Evolutionary conservation across 768 basidiomycete species (phyloP), one percentile per base, ranked within the genome.

Genomic region (Tylopilus vinaceipallidus): DNA sequence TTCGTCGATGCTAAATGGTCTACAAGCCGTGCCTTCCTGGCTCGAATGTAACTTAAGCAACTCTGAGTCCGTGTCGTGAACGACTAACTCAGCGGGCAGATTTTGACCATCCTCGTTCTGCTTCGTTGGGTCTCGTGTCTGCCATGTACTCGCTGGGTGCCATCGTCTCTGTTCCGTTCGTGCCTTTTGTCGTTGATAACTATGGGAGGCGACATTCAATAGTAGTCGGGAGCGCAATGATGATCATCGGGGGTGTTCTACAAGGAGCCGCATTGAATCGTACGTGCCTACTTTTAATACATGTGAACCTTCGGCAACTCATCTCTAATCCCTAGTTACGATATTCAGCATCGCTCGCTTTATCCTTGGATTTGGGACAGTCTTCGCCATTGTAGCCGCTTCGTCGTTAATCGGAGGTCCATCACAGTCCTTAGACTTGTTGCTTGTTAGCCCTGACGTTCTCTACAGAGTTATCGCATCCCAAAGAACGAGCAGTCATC

Each of bases 111-210:
- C 40, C 40, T 26, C 40, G 17, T 27, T 41, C 40, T 6, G 26
- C 40, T 41, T 41, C 40, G 2, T 27, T 41, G 24, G 40, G 40
- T 3, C 26, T 41, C n/a, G 34, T 53, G 49, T 13, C 75, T 13
- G 69, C 81, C 2, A 74, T 81, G 58, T 84, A 83, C 57, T 79
- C 82, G 1, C 72, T 84, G n/a, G 83, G 83, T 8, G 76, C 78
- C 3, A 73, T 85, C 24, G 55, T 70, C n/a, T 75, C 79, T 0
- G 62, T 84, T 5, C 83, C 83, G 0, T 62, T 80, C 17, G 58
- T 44, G 3, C 39, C 58, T 9, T 36, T 3, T 0, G 6, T 50
- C 14, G 49, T 49, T 19, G 58, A 59, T 24, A 56, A 37, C 10
- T 9, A 47, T 3, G 58, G 58, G 22, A 49, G 58, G 19, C 54